phyloP scores from a whole-genome alignment of 495 filamentous ascomycete genomes.

The Xanthoparmelia taractica region DNA sequence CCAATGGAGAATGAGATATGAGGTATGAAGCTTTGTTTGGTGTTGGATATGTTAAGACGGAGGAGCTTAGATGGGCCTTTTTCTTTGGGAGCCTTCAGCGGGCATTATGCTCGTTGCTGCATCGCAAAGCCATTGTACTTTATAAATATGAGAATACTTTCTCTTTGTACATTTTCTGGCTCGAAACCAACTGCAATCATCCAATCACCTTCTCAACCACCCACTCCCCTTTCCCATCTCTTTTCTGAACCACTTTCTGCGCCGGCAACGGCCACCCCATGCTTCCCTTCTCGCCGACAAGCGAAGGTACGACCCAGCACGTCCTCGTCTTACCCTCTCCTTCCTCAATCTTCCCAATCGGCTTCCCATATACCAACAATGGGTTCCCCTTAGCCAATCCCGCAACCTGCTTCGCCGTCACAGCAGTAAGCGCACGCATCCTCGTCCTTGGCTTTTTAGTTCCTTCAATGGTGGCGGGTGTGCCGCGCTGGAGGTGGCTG shows the following conservation, averaged over 20 bases:
- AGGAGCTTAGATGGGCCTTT: background rate
- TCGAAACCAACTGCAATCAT: background rate
- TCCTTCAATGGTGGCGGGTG: slow-evolving; percentile 39
- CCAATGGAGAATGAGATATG: too few relatives aligned
- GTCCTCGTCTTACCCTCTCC: slow-evolving; percentile 52
- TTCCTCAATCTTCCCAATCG: slow-evolving; percentile 69
- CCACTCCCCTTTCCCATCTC: slow-evolving; percentile 66
- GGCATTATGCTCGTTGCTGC: background rate
- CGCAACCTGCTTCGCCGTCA: slow-evolving; percentile 68
- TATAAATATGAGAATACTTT: background rate
- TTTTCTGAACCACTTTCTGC: slow-evolving; percentile 73
- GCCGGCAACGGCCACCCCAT: slow-evolving; percentile 80
- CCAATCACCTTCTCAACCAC: slow-evolving; percentile 49
- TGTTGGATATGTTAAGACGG: background rate
- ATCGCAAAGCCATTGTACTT: background rate
- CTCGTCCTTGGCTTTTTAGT: slow-evolving; percentile 63
- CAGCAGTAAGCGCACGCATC: slow-evolving; percentile 78
- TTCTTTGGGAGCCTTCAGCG: background rate
- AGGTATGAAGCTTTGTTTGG: background rate
- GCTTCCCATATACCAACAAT: slow-evolving; percentile 78
- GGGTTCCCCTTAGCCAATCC: slow-evolving; percentile 78
- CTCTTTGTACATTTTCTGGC: background rate
- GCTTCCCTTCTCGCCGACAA: slow-evolving; percentile 57
- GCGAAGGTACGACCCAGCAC: slow-evolving; percentile 72
- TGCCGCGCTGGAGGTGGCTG: slow-evolving; percentile 67